Evolutionary conservation across 1,284 basidiomycete species (phyloP).

Genomic region (Boletus smithii): DNA sequence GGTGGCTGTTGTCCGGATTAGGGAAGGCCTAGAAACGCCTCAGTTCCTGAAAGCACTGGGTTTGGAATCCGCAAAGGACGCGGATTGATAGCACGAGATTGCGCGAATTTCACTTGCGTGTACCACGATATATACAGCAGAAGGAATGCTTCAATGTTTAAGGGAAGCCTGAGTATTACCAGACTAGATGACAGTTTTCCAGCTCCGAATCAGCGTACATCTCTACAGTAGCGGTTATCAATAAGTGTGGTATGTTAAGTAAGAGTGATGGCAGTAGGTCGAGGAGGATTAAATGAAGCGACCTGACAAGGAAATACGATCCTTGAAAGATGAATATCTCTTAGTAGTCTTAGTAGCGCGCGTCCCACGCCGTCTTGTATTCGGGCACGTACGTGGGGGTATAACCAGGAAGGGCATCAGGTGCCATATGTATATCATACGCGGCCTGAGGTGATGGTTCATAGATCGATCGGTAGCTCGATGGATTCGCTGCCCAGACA

Average conservation of each 20-base stretch:
- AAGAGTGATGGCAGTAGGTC: not conserved
- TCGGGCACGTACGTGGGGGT: slow-evolving; percentile 7
- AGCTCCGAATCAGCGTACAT: slow-evolving; percentile 2
- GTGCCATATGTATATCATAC: slow-evolving; percentile 27
- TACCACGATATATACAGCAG: not conserved
- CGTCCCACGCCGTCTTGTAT: slow-evolving; percentile 29
- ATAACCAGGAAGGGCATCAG: slow-evolving; percentile 13
- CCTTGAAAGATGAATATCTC: not conserved
- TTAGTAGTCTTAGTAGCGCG: slow-evolving; percentile 13
- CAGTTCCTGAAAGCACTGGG: slow-evolving; percentile 34
- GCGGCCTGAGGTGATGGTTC: slow-evolving; percentile 31
- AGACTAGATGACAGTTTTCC: not conserved
- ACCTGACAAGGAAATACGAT: not conserved
- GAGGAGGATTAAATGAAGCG: not conserved
- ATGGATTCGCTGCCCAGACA: slow-evolving; percentile 5
- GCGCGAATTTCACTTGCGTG: too few species aligned
- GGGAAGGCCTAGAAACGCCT: slow-evolving; percentile 48
- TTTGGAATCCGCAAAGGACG: not conserved
- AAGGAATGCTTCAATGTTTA: too few species aligned
- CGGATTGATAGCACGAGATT: too few species aligned
- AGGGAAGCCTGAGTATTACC: too few species aligned
- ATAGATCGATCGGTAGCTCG: slow-evolving; percentile 22
- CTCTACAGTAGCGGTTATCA: not conserved
- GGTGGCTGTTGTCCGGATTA: slow-evolving; percentile 48
- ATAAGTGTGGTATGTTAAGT: not conserved